Percentiles rank a stretch among this genome's conserved stretches.
Evolutionary conservation across 225 moss, liverwort and hornwort genomes (phyloP).

Genomic region (Pleurozium schreberi): DNA sequence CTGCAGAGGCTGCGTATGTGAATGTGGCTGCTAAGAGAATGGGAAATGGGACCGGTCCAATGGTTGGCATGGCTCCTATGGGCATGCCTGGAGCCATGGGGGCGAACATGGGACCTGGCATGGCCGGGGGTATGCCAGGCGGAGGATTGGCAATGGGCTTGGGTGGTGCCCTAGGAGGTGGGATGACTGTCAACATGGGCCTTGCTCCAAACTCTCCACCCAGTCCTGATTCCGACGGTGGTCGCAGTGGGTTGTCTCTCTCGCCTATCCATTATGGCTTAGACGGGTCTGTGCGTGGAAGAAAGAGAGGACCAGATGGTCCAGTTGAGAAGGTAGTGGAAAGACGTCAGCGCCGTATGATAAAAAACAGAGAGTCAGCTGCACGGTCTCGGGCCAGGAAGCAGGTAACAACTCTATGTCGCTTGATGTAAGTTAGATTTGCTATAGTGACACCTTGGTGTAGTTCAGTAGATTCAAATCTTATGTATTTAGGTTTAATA

Average conservation of each 20-base stretch:
- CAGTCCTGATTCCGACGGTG: slow-evolving; percentile 74
- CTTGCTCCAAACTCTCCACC: slow-evolving; percentile 74
- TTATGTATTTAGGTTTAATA: background rate
- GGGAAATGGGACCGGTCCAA: slow-evolving; percentile 51
- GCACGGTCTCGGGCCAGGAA: slow-evolving; percentile 93
- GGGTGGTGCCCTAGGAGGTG: slow-evolving; percentile 38
- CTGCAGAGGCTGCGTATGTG: slow-evolving; percentile 51
- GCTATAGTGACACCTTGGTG: background rate
- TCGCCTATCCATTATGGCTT: slow-evolving; percentile 69
- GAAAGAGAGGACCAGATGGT: slow-evolving; percentile 75
- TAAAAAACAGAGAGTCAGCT: slow-evolving; percentile 95
- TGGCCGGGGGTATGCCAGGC: slow-evolving; percentile 43
- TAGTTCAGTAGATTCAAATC: background rate
- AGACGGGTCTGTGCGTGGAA: slow-evolving; percentile 64
- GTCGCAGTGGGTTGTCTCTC: slow-evolving; percentile 62
- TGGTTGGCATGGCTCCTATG: slow-evolving; percentile 41
- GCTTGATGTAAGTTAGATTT: background rate
- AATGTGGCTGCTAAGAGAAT: slow-evolving; percentile 50
- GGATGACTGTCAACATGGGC: slow-evolving; percentile 57
- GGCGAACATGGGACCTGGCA: slow-evolving; percentile 40
- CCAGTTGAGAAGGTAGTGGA: slow-evolving; percentile 88
- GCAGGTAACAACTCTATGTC: slow-evolving; percentile 35
- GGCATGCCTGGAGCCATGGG: slow-evolving; percentile 60
- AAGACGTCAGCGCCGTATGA: slow-evolving; percentile 89
- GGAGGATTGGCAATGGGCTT: slow-evolving; percentile 67